Conservation (phyloP, 495 filamentous ascomycete species). For the Hypoxylon fragiforme region DNA sequence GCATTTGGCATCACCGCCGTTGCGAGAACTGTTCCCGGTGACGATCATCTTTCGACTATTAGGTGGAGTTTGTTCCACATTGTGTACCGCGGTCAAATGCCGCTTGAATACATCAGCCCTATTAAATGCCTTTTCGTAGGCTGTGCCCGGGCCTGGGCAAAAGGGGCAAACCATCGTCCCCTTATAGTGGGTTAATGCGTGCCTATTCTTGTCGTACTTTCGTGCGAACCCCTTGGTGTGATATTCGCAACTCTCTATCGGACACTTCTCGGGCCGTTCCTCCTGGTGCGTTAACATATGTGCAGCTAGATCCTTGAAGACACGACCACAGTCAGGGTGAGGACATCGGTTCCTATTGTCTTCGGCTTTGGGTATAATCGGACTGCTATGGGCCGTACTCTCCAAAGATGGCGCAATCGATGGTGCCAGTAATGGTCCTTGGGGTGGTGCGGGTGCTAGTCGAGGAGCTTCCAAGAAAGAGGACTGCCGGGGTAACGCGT, state of each 20-base stretch:
- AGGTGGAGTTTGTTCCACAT: slow-evolving; percentile 93
- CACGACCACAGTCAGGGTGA: slow-evolving; percentile 79
- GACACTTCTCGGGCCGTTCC: slow-evolving; percentile 95
- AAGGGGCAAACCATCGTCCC: slow-evolving; percentile 99
- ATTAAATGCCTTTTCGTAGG: slow-evolving; percentile 98
- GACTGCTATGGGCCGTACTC: slow-evolving; percentile 37
- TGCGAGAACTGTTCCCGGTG: slow-evolving; percentile 55
- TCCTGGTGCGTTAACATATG: slow-evolving; percentile 96
- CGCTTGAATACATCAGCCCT: slow-evolving; percentile 98
- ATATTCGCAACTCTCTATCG: slow-evolving; percentile 92
- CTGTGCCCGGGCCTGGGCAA: slow-evolving; percentile 89
- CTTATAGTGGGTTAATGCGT: slow-evolving; percentile 98
- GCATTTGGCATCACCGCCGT: slow-evolving; percentile 81
- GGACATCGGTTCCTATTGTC: slow-evolving; percentile 62
- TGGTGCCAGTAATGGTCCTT: slow-evolving; percentile 36
- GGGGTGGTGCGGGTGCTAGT: slow-evolving; percentile 48
- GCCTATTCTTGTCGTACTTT: slow-evolving; percentile 98
- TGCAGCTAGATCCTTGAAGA: slow-evolving; percentile 92
- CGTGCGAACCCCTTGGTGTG: slow-evolving; percentile 94
- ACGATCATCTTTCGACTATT: slow-evolving; percentile 90
- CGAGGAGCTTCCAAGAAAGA: slow-evolving; percentile 45
- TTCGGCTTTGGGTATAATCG: slow-evolving; percentile 36
- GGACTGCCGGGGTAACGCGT: slow-evolving; percentile 44
- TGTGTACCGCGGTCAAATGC: slow-evolving; percentile 91
- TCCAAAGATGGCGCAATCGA: slow-evolving; percentile 36